Percentiles rank a stretch among this genome's conserved stretches.
Conservation (phyloP, 129 eudicot genomes). For the Flaveria brownii region DNA sequence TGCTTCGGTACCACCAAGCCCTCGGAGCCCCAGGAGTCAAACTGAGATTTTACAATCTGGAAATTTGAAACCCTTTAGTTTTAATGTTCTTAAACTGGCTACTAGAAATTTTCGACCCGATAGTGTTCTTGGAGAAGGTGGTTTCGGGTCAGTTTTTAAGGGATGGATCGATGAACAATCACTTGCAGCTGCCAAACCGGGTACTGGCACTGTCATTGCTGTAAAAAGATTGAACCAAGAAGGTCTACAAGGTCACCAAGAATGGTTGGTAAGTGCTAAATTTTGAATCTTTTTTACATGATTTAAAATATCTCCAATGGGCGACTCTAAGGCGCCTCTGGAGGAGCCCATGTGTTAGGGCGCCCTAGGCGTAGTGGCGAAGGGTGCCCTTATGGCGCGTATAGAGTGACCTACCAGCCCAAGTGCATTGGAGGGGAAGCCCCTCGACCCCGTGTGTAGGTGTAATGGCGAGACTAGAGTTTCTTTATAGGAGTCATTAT, state of each 20-base stretch:
- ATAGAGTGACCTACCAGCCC: too few relatives aligned
- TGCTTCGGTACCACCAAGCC: constrained; percentile 15
- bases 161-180: constrained; percentile 77
- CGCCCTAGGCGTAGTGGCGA: too few relatives aligned
- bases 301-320: too few relatives aligned
- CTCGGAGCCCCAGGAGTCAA: constrained; percentile 44
- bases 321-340: too few relatives aligned
- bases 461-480: too few relatives aligned
- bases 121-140: constrained; percentile 81
- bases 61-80: constrained; percentile 51
- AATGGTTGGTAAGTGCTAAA: constrained; percentile 63
- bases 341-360: too few relatives aligned
- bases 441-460: too few relatives aligned
- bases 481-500: too few relatives aligned
- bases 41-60: constrained; percentile 53
- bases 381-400: too few relatives aligned
- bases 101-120: constrained; percentile 79
- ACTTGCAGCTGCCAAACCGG: constrained; percentile 62
- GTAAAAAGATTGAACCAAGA: constrained; percentile 65
- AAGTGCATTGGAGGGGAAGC: too few relatives aligned
- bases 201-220: constrained; percentile 69
- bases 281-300: constrained; percentile 1
- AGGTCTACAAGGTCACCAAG: constrained; percentile 77
- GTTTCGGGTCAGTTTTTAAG: constrained; percentile 69
- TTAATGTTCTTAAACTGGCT: constrained; percentile 50